Evolutionary conservation across 176 grass and related monocot species (phyloP).

Genomic region (Avena eriantha): DNA sequence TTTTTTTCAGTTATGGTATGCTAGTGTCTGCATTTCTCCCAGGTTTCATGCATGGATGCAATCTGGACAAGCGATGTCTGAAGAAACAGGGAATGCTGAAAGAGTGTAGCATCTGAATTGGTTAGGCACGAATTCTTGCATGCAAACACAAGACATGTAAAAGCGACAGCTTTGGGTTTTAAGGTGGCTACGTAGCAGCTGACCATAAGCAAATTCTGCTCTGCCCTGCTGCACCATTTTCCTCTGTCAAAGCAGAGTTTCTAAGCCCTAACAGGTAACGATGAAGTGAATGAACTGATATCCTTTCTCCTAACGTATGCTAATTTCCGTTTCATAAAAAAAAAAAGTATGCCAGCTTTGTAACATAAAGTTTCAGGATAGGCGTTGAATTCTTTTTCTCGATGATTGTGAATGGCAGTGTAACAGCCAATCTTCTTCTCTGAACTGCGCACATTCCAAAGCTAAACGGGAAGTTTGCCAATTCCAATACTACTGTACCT

Average conservation of each 20-base stretch:
- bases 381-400: neutral
- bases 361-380: neutral
- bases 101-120: neutral
- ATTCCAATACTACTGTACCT: neutral
- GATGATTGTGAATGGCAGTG: neutral
- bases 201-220: neutral
- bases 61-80: neutral
- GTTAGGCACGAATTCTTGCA: neutral
- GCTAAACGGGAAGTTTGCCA: neutral
- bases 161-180: neutral
- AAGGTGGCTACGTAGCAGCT: neutral
- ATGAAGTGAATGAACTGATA: neutral
- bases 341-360: neutral
- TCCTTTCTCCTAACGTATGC: neutral
- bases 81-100: neutral
- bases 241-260: neutral
- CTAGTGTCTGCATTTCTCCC: neutral
- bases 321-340: too few relatives aligned
- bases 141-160: conserved; percentile 12
- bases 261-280: neutral
- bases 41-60: neutral
- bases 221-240: neutral
- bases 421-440: neutral
- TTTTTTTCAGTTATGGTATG: neutral
- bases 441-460: too few relatives aligned